Percentiles rank a stretch among this genome's conserved stretches.
Conservation (phyloP, 1,139 yeast species). For the Taiozyma onychis region DNA sequence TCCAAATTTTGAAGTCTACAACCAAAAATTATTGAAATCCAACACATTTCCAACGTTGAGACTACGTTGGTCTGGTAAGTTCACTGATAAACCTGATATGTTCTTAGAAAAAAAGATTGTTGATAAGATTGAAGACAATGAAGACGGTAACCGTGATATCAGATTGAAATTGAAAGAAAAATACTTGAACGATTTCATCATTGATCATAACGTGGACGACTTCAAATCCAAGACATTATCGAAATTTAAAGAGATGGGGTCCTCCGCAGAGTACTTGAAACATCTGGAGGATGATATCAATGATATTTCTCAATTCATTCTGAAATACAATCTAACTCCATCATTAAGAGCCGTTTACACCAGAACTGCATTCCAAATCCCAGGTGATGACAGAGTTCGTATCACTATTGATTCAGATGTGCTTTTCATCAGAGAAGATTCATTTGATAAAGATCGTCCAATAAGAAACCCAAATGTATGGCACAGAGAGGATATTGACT, state of each 20-base stretch:
- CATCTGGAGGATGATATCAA: conserved; percentile 49
- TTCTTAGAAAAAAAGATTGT: conserved; percentile 71
- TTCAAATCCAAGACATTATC: conserved; percentile 42
- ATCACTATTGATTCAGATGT: conserved; percentile 87
- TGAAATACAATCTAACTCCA: conserved; percentile 69
- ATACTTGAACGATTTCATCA: conserved; percentile 58
- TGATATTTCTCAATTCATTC: conserved; percentile 58
- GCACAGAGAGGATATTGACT: conserved; percentile 92
- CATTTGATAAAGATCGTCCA: conserved; percentile 79
- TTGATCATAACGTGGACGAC: conserved; percentile 37
- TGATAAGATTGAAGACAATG: conserved; percentile 48
- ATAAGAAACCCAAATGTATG: conserved; percentile 83
- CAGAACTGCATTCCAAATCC: conserved; percentile 95
- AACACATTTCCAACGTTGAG: conserved; percentile 75
- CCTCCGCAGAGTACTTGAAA: conserved; percentile 43
- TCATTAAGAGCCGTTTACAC: conserved; percentile 81
- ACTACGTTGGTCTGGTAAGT: conserved; percentile 86
- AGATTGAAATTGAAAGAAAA: conserved; percentile 74
- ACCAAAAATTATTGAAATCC: conserved; percentile 67
- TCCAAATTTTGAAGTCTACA: conserved; percentile 75
- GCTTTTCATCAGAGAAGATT: conserved; percentile 82
- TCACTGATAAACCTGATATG: conserved; percentile 70
- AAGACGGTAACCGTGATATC: conserved; percentile 36
- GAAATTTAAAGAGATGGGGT: conserved; percentile 53
- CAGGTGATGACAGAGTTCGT: conserved; percentile 91